Percentiles rank a stretch among this genome's conserved stretches.
Conservation (phyloP, 2,329 filamentous ascomycete species). For the Teratosphaeria destructans region DNA sequence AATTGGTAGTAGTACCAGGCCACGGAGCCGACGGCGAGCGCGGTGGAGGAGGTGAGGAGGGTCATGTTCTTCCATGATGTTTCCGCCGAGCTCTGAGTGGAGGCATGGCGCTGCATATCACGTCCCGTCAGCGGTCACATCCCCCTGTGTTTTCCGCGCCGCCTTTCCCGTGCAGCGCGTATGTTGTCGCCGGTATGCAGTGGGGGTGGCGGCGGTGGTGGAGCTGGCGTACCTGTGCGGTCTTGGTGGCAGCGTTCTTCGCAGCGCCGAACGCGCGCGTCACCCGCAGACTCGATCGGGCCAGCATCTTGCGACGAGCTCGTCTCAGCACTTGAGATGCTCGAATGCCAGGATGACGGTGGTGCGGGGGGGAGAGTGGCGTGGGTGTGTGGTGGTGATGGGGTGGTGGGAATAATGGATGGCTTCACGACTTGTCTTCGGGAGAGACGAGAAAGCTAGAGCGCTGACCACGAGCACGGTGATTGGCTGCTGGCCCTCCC, state of each 20-base stretch:
- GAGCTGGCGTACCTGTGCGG: conserved; percentile 33
- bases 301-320: conserved; percentile 62
- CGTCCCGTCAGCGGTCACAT: conserved; percentile 10
- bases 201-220: conserved; percentile 1
- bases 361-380: not conserved
- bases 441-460: not conserved
- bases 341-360: not conserved
- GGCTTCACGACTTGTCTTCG: not conserved
- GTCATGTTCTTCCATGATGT: conserved; percentile 73
- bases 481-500: not conserved
- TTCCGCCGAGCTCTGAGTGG: conserved; percentile 59
- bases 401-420: not conserved
- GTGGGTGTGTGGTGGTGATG: not conserved
- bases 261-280: conserved; percentile 79
- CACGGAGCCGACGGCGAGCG: conserved; percentile 75
- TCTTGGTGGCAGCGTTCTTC: conserved; percentile 45
- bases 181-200: not conserved
- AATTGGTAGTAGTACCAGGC: conserved; percentile 98
- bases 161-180: not conserved
- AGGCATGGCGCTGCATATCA: conserved; percentile 45
- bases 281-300: conserved; percentile 81
- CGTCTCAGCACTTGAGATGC: conserved; percentile 24
- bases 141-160: not conserved
- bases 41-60: conserved; percentile 76
- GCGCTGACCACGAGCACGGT: not conserved